Base-by-base conservation (phyloP, 352 stramenopile species). In the Pythium sukuiense region DNA sequence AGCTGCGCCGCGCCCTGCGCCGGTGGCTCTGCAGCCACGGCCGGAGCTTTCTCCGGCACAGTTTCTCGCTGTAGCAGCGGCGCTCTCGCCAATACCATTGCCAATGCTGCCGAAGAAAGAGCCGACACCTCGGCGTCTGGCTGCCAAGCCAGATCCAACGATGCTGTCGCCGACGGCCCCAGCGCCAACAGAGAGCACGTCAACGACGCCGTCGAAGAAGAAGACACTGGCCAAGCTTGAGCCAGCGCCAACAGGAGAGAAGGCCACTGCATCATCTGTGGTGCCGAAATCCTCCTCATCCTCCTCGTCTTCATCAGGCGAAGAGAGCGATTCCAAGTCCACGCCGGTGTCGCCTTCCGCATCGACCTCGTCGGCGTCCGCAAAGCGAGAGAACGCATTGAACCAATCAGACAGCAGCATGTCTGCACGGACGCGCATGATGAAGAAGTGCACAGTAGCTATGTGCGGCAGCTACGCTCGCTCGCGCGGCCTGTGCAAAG, bases 391-490 rank as follows among this genome's bases (percentile, higher is more conserved):
- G 0, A 50, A 50, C 43, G 43, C 43, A n/a, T 20, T 50, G 43
- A 50, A n/a, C 43, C 43, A 50, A 27, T n/a, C 43, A 2, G 27
- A 50, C 43, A 50, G 43, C 43, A 50, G 18, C 43, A 4, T 50
- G 43, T 50, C 43, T 16, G 43, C 43, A 9, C 43, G 43, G 1
- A 37, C 63, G 29, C 65, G 65, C 3, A 61, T 26, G 26, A 61
- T 67, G 65, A 71, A 71, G 45, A 66, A 67, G 35, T 71, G 65
- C 45, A 45, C 26, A 8, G 46, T 71, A 14, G 20, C 54, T 29
- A 57, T 63, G 33, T 71, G 65, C 54, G 65, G 66, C 45, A 71
- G 65, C 59, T 63, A 63, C 20, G 58, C 65, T 32, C 65, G 65
- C 3, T 71, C 65, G 41, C 52, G 65, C 27, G 65, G 65, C n/a